phyloP scores from a whole-genome alignment of 164 flowering plant genomes.

The Macadamia integrifolia region DNA sequence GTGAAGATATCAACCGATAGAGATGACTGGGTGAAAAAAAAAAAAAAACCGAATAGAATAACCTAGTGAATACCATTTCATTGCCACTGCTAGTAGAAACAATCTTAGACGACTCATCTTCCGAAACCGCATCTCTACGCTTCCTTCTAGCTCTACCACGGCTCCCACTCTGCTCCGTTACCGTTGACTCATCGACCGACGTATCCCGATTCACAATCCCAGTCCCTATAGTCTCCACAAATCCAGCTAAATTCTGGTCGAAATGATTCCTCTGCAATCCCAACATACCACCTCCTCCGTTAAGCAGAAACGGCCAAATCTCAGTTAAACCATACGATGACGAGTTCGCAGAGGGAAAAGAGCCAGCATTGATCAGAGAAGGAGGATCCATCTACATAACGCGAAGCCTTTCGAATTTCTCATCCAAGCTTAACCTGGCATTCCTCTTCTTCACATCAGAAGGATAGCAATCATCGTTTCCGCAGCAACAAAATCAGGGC shows the following conservation, averaged over 20 bases:
- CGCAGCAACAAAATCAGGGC: neutral
- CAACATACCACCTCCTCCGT: slow-evolving; percentile 18
- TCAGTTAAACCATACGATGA: slow-evolving; percentile 54
- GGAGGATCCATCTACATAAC: slow-evolving; percentile 62
- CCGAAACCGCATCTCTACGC: slow-evolving; percentile 35
- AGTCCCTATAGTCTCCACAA: slow-evolving; percentile 22
- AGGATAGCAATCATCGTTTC: neutral
- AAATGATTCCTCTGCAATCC: slow-evolving; percentile 34
- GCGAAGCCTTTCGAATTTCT: slow-evolving; percentile 3
- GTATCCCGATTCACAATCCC: slow-evolving; percentile 29
- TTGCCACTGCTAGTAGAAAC: slow-evolving; percentile 45
- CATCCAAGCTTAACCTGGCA: neutral
- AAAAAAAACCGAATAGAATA: neutral
- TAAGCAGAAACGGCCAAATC: slow-evolving; percentile 58
- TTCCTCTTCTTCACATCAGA: neutral
- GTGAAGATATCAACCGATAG: neutral
- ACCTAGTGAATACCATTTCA: slow-evolving; percentile 25
- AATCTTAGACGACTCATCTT: slow-evolving; percentile 51
- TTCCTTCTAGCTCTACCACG: slow-evolving; percentile 32
- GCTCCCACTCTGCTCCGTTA: slow-evolving; percentile 54
- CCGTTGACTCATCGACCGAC: slow-evolving; percentile 47
- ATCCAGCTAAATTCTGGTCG: slow-evolving; percentile 23
- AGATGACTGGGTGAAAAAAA: no score
- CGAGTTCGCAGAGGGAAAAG: slow-evolving; percentile 52
- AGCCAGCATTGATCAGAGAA: slow-evolving; percentile 42